phyloP scores from a whole-genome alignment of 768 basidiomycete species.

The Leucocoprinus birnbaumii region DNA sequence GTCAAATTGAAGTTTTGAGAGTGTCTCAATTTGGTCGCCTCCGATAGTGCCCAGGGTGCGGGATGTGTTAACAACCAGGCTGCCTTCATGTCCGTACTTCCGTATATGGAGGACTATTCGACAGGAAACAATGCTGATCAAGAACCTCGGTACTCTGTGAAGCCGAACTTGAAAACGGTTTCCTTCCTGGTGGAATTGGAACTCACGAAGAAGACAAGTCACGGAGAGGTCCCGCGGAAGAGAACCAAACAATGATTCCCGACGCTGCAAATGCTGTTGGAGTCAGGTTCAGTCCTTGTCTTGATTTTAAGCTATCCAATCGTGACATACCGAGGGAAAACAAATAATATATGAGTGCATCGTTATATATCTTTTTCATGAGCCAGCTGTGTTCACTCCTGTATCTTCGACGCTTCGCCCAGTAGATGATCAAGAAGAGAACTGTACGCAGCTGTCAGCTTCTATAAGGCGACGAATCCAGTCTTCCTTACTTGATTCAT shows the following conservation, averaged over 20 bases:
- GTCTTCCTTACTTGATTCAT: neutral
- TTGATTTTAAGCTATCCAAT: neutral
- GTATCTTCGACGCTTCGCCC: neutral
- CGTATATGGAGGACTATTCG: slow-evolving; percentile 2
- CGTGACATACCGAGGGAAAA: neutral
- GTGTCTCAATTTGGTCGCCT: too few species aligned
- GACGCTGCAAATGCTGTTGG: neutral
- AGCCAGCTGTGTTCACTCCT: neutral
- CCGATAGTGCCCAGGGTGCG: neutral
- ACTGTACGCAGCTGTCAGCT: neutral
- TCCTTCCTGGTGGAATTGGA: neutral
- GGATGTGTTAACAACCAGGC: neutral
- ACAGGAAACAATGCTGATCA: neutral
- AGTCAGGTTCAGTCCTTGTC: neutral
- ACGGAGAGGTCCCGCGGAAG: neutral
- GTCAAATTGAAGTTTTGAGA: neutral
- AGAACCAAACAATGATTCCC: neutral
- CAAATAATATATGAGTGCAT: neutral
- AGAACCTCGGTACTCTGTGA: neutral
- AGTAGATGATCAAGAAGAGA: neutral
- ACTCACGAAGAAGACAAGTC: neutral
- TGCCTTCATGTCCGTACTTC: slow-evolving; percentile 2
- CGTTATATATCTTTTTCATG: slow-evolving; percentile 1
- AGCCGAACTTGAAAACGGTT: neutral
- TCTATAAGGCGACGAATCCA: neutral